Conservation (phyloP, 208 protist species). For the Blechomonas ayalai region DNA sequence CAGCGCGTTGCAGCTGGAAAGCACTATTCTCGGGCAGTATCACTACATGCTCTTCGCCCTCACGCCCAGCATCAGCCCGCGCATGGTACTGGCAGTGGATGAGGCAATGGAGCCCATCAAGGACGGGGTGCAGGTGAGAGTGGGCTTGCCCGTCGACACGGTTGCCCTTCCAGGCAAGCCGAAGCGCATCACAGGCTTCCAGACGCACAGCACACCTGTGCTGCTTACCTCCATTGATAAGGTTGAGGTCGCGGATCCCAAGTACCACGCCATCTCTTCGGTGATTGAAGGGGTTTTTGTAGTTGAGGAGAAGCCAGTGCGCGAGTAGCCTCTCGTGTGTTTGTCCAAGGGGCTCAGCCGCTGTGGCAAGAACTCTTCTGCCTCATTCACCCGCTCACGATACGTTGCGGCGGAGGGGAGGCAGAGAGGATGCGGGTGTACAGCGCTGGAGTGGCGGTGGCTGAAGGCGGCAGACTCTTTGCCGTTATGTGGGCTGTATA, state of each 20-base stretch:
- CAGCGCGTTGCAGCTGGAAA: constrained; percentile 87
- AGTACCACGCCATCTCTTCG: constrained; percentile 73
- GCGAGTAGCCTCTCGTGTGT: constrained; percentile 25
- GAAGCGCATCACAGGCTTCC: constrained; percentile 99
- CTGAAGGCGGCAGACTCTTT: not conserved
- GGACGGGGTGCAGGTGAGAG: constrained; percentile 86
- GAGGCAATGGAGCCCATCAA: constrained; percentile 90
- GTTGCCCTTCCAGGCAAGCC: constrained; percentile 97
- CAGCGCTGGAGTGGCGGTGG: not conserved
- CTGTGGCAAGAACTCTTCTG: not conserved
- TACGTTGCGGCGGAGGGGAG: not conserved
- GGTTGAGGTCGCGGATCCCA: constrained; percentile 95
- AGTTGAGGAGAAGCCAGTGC: constrained; percentile 56
- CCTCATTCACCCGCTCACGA: not conserved
- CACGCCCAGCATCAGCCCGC: constrained; percentile 90
- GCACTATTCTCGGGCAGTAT: constrained; percentile 90
- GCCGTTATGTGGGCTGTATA: too few relatives aligned
- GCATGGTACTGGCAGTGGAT: constrained; percentile 97
- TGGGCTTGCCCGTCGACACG: constrained; percentile 92
- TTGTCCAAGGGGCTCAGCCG: not conserved
- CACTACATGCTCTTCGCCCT: constrained; percentile 97
- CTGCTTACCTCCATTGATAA: constrained; percentile 94
- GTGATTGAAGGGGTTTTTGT: constrained; percentile 86
- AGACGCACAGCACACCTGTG: constrained; percentile 98
- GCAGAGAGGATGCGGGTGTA: not conserved